These are phyloP conservation scores for Aureobasidium pullulans DNA, from an alignment of 2,329 filamentous ascomycete species.

Conservation along the genomic window DNA sequence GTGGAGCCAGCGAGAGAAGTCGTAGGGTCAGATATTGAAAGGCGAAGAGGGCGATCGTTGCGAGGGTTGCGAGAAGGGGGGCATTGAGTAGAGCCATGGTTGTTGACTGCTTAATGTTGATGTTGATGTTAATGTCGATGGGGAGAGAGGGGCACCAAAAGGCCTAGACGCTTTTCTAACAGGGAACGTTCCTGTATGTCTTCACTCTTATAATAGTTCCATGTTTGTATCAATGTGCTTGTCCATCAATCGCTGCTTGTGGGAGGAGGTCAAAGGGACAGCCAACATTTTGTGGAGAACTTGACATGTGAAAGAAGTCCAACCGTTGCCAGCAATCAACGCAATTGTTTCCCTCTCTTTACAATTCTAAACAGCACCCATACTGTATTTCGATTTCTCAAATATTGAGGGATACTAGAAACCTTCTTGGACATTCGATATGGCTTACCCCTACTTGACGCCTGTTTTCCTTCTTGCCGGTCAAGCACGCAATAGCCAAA, in stretches of 20 bases:
- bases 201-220: background rate
- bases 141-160: background rate
- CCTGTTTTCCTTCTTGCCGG: too few relatives aligned
- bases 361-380: too few relatives aligned
- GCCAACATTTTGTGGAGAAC: background rate
- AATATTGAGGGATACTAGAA: too few relatives aligned
- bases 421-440: too few relatives aligned
- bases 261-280: background rate
- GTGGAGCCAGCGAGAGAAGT: constrained; percentile 32
- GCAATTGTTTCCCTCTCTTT: too few relatives aligned
- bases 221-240: background rate
- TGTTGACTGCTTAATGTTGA: background rate
- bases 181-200: background rate
- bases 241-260: background rate
- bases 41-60: constrained; percentile 27
- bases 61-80: constrained; percentile 24
- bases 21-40: constrained; percentile 31
- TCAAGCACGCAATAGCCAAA: too few relatives aligned
- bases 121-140: background rate
- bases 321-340: too few relatives aligned
- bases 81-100: constrained; percentile 3
- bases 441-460: too few relatives aligned
- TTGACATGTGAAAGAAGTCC: constrained; percentile 1
- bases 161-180: background rate
- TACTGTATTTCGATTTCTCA: too few relatives aligned